phyloP scores from a whole-genome alignment of 495 filamentous ascomycete genomes.

The Diplogelasinospora grovesii region DNA sequence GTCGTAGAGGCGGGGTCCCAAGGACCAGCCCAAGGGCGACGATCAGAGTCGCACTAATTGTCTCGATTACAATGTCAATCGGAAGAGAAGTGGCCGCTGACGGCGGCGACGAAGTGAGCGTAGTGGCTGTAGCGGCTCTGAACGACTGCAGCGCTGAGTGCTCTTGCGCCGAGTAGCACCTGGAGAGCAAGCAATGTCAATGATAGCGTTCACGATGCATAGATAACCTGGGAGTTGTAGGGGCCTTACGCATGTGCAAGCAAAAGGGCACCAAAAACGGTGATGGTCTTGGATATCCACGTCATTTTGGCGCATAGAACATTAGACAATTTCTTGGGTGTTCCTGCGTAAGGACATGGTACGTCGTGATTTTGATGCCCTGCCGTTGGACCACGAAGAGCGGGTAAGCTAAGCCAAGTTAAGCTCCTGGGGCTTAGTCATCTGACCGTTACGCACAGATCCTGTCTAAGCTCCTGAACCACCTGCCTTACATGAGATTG shows the following conservation, averaged over 20 bases:
- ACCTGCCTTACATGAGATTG: no score
- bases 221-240: neutral
- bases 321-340: neutral
- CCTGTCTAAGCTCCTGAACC: no score
- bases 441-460: no score
- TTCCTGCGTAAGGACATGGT: neutral
- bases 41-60: conserved; percentile 60
- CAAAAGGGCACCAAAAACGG: conserved; percentile 57
- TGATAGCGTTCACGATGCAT: no score
- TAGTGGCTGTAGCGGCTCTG: conserved; percentile 44
- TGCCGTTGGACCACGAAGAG: no score
- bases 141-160: conserved; percentile 64
- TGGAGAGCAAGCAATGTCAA: conserved; percentile 31
- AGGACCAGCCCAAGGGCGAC: conserved; percentile 66
- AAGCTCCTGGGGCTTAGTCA: no score
- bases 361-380: no score
- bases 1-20: conserved; percentile 61
- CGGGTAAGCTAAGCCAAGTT: no score
- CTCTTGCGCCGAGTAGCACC: conserved; percentile 82
- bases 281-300: conserved; percentile 57
- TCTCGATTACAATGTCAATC: conserved; percentile 72
- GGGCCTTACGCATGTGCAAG: conserved; percentile 64
- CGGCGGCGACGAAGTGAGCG: conserved; percentile 30
- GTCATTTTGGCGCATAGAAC: conserved; percentile 43
- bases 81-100: conserved; percentile 49